Evolutionary conservation across 768 basidiomycete species (phyloP), one percentile per base, ranked within the genome.

Genomic region (Goffeauzyma gilvescens): DNA sequence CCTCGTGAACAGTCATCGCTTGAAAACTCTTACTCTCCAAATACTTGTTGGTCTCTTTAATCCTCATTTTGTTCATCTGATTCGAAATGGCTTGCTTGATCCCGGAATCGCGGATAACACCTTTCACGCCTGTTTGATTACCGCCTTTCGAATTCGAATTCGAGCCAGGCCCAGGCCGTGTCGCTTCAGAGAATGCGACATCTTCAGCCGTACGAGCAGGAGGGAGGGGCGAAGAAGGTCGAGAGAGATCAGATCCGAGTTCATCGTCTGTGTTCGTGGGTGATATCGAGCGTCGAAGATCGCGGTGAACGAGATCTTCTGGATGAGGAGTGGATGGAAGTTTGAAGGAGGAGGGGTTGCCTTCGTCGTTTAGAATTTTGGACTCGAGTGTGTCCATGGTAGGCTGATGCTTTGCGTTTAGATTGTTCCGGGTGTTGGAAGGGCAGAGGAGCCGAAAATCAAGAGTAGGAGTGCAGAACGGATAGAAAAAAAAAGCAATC

Each of bases 51-150:
- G 37, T 38, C 12, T 18, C 17, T 9, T 8, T 20, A 9, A 38
- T 24, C 10, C 24, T 38, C 37, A 38, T 20, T 18, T 23, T 17
- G 17, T 38, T 8, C 12, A 38, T 24, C 20, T 53, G 42, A 21
- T 18, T 31, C 2, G 22, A 24, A 13, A 20, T 20, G 13, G 23
- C 42, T 18, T 32, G 38, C 14, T 42, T 18, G 13, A 41, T 33
- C 14, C 13, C 24, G 15, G 44, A 37, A 50, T 58, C 55, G 12
- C 34, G 30, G 3, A 58, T 48, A 3, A 58, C 55, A 14, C 55
- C 57, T 32, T 58, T 56, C 1, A 48, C 44, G 38, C 57, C 55
- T 12, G 57, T 56, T 20, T 49, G 46, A 9, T 46, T 33, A 15
- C 50, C 53, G 14, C 6, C 15, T 6, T 27, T n/a, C 6, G 34